These are phyloP conservation scores for Epichloe uncinata DNA, from an alignment of 2,329 filamentous ascomycete species.

Conservation along the genomic window DNA sequence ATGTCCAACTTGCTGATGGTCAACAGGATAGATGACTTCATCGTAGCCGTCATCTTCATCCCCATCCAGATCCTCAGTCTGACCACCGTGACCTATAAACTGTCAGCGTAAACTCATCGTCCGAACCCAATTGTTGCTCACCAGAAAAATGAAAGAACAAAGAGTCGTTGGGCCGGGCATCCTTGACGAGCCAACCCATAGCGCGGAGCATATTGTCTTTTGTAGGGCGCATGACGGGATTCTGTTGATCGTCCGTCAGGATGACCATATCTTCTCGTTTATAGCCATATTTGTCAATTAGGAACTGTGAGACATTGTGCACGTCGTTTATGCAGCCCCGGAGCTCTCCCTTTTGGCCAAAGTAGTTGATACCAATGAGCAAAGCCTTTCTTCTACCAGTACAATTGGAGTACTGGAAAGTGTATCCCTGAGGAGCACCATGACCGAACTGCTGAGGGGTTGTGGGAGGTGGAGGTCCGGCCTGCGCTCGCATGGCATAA, in stretches of 20 bases:
- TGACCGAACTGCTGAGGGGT: slow-evolving; percentile 47
- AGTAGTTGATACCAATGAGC: slow-evolving; percentile 72
- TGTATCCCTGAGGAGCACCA: slow-evolving; percentile 55
- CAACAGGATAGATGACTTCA: slow-evolving; percentile 68
- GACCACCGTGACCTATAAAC: slow-evolving; percentile 55
- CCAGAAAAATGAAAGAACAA: slow-evolving; percentile 67
- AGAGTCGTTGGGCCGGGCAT: slow-evolving; percentile 59
- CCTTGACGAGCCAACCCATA: slow-evolving; percentile 63
- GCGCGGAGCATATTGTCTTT: slow-evolving; percentile 61
- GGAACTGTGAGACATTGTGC: slow-evolving; percentile 59
- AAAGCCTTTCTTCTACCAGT: slow-evolving; percentile 60
- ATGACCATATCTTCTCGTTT: slow-evolving; percentile 70
- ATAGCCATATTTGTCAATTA: slow-evolving; percentile 56
- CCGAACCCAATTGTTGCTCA: slow-evolving; percentile 13
- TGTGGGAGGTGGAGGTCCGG: slow-evolving; percentile 31
- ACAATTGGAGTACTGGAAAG: slow-evolving; percentile 65
- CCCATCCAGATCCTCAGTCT: slow-evolving; percentile 58
- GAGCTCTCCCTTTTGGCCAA: slow-evolving; percentile 60
- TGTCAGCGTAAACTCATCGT: background rate
- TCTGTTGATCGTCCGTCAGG: slow-evolving; percentile 60
- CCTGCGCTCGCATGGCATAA: background rate
- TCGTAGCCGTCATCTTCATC: slow-evolving; percentile 69
- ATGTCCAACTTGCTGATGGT: slow-evolving; percentile 55
- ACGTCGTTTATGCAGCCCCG: slow-evolving; percentile 72
- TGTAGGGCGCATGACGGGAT: slow-evolving; percentile 59